Conservation (phyloP, 495 filamentous ascomycete genomes). For the Annulohypoxylon moriforme region DNA sequence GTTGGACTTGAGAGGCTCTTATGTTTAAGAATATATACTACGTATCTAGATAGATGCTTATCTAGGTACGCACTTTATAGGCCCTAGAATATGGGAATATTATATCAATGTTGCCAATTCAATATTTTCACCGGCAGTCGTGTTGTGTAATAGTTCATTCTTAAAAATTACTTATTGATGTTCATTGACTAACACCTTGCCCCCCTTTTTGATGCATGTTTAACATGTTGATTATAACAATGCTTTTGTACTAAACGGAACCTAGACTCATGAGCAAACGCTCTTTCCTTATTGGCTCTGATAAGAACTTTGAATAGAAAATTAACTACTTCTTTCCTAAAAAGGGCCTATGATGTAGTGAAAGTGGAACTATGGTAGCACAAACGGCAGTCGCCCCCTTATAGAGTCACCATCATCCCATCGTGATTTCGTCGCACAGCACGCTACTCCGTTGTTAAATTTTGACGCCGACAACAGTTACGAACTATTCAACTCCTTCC, state of each 20-base stretch:
- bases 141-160: not conserved
- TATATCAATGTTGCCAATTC: not conserved
- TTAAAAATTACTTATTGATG: not conserved
- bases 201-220: not conserved
- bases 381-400: not conserved
- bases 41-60: not conserved
- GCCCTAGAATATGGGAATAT: not conserved
- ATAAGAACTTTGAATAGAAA: not conserved
- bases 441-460: not conserved
- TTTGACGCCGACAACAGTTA: not conserved
- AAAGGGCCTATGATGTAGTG: not conserved
- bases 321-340: not conserved
- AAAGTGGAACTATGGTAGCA: not conserved
- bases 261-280: not conserved
- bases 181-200: not conserved
- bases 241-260: not conserved
- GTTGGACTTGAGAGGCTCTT: conserved; percentile 5
- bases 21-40: conserved; percentile 7
- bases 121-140: not conserved
- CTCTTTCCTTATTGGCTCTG: not conserved
- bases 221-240: not conserved
- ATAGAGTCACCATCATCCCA: not conserved
- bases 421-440: not conserved
- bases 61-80: not conserved
- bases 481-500: not conserved